phyloP scores from a whole-genome alignment of 2,329 filamentous ascomycete species.

The Alternaria triticimaculans region DNA sequence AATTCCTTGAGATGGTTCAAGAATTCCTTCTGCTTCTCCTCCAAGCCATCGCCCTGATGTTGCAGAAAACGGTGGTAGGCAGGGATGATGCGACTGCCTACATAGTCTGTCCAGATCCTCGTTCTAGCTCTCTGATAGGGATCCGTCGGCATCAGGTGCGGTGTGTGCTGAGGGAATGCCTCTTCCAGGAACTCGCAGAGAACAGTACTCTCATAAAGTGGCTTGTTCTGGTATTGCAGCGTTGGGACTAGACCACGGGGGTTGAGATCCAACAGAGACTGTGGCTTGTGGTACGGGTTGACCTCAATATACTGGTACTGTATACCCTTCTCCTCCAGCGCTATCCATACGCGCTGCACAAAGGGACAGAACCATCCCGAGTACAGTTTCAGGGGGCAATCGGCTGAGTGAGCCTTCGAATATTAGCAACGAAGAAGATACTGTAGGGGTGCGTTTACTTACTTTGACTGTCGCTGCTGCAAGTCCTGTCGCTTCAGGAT shows the following conservation, averaged over 20 bases:
- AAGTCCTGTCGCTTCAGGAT: constrained; percentile 44
- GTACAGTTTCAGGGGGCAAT: constrained; percentile 69
- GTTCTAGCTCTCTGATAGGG: constrained; percentile 70
- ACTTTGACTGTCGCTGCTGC: constrained; percentile 42
- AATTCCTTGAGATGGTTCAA: constrained; percentile 66
- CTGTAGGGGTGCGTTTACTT: background rate
- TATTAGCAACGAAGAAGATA: background rate
- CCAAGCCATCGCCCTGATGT: constrained; percentile 48
- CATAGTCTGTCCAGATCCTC: constrained; percentile 77
- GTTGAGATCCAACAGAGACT: constrained; percentile 72
- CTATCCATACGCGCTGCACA: constrained; percentile 75
- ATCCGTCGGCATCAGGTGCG: constrained; percentile 64
- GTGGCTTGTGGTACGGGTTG: constrained; percentile 77
- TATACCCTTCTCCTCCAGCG: constrained; percentile 74
- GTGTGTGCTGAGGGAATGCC: constrained; percentile 62
- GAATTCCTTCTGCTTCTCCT: constrained; percentile 65
- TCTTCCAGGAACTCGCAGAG: constrained; percentile 81
- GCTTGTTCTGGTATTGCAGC: constrained; percentile 62
- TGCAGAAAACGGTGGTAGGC: constrained; percentile 68
- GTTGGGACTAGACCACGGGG: constrained; percentile 79
- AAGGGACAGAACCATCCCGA: constrained; percentile 76
- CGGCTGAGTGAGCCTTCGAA: constrained; percentile 39
- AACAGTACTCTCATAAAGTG: constrained; percentile 75
- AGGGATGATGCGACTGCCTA: constrained; percentile 70
- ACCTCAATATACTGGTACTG: constrained; percentile 73